Percentiles rank a stretch among this genome's conserved stretches.
These are phyloP conservation scores for Syncephalastrum contaminatum DNA, from an alignment of 371 early-diverging fungal genomes.

Conservation along the genomic window DNA sequence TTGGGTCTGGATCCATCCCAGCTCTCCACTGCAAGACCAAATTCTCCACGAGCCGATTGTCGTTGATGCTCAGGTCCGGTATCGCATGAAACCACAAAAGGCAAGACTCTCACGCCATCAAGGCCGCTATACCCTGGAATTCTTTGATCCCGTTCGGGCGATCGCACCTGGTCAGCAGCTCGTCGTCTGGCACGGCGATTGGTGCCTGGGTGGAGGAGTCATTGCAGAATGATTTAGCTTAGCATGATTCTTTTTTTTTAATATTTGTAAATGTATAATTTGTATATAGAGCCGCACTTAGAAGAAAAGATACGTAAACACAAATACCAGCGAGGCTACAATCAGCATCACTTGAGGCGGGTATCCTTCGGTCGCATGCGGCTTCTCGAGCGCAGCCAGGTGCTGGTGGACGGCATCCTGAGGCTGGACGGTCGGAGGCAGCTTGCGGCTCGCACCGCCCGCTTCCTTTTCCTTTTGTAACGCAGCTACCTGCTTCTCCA, in stretches of 20 bases:
- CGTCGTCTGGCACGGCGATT: slow-evolving; percentile 50
- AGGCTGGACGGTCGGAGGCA: slow-evolving; percentile 37
- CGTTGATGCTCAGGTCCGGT: slow-evolving; percentile 44
- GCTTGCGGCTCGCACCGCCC: slow-evolving; percentile 24
- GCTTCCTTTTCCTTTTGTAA: slow-evolving; percentile 21
- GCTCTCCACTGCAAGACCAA: slow-evolving; percentile 4
- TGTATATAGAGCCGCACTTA: slow-evolving; percentile 18
- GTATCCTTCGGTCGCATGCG: slow-evolving; percentile 49
- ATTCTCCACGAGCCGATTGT: slow-evolving; percentile 11
- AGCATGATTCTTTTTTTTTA: neutral
- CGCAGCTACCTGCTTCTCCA: slow-evolving; percentile 25
- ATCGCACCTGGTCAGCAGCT: slow-evolving; percentile 53
- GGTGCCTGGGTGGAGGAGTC: slow-evolving; percentile 57
- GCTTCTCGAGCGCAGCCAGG: slow-evolving; percentile 53
- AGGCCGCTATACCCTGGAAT: slow-evolving; percentile 26
- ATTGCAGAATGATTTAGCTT: slow-evolving; percentile 23
- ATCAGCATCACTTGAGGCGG: slow-evolving; percentile 47
- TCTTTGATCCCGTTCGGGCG: slow-evolving; percentile 43
- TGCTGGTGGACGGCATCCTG: slow-evolving; percentile 54
- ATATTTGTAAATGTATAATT: slow-evolving; percentile 1
- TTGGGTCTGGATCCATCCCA: slow-evolving; percentile 45
- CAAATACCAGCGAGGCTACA: slow-evolving; percentile 41
- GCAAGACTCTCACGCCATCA: slow-evolving; percentile 21
- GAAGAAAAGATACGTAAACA: slow-evolving; percentile 52
- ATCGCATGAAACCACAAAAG: slow-evolving; percentile 44